Percentiles rank a stretch among this genome's conserved stretches.
These are phyloP conservation scores for Globisporangium sylvaticum DNA, from an alignment of 352 stramenopile genomes.

Conservation along the genomic window DNA sequence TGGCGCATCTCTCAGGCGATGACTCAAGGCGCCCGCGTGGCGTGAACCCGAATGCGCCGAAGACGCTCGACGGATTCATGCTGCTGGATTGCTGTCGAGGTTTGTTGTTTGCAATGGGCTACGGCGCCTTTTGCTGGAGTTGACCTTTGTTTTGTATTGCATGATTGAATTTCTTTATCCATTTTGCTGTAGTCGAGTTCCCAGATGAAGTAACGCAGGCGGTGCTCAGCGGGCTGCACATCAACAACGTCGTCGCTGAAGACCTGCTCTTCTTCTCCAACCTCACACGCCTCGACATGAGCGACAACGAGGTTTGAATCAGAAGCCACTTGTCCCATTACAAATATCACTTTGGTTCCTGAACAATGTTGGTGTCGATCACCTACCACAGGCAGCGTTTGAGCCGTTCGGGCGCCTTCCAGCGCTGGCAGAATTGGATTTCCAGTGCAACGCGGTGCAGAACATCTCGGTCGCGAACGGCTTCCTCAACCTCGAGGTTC, in stretches of 20 bases:
- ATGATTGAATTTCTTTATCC: no score
- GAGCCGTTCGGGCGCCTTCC: constrained; percentile 65
- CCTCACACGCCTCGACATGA: constrained; percentile 70
- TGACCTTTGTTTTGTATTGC: no score
- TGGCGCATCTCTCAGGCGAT: neutral
- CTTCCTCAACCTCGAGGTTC: constrained; percentile 64
- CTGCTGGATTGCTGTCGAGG: constrained; percentile 70
- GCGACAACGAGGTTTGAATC: constrained; percentile 56
- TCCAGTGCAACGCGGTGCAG: constrained; percentile 75
- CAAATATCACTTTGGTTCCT: neutral
- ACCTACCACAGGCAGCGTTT: constrained; percentile 27
- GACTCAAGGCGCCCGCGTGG: neutral
- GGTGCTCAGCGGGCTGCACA: constrained; percentile 54
- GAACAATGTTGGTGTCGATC: neutral
- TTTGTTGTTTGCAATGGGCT: constrained; percentile 18
- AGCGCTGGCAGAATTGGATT: constrained; percentile 64
- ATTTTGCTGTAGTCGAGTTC: constrained; percentile 74
- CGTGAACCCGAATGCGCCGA: constrained; percentile 28
- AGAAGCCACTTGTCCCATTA: neutral
- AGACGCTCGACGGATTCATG: constrained; percentile 74
- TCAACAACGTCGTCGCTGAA: constrained; percentile 58
- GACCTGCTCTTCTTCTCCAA: constrained; percentile 80
- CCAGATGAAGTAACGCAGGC: constrained; percentile 69
- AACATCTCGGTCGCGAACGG: constrained; percentile 41
- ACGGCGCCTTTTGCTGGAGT: neutral